These are phyloP conservation scores for Thecaphora thlaspeos DNA, from an alignment of 1,284 basidiomycete species.

Conservation along the genomic window DNA sequence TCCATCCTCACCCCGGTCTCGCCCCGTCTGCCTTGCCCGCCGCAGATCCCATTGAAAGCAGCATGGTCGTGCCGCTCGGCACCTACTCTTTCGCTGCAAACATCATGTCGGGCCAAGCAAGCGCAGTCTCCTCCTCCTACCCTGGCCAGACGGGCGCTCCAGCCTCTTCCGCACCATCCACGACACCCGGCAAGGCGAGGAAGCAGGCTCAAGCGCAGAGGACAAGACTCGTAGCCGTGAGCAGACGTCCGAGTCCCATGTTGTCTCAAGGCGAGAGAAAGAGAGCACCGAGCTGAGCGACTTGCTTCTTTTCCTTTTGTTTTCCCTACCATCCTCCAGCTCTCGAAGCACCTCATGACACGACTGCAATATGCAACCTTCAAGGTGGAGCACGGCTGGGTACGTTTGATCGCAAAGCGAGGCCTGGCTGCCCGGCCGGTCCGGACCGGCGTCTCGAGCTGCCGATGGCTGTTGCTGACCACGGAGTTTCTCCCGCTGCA, in stretches of 20 bases:
- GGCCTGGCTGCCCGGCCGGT: too few relatives aligned
- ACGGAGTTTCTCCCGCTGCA: too few relatives aligned
- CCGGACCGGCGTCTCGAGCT: too few relatives aligned
- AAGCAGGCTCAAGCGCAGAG: slow-evolving; percentile 37
- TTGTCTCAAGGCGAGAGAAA: too few relatives aligned
- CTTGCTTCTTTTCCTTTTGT: background rate
- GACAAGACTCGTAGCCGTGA: slow-evolving; percentile 30
- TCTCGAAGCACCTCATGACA: slow-evolving; percentile 43
- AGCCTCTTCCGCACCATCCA: background rate
- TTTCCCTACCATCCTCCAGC: slow-evolving; percentile 22
- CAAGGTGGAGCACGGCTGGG: slow-evolving; percentile 56
- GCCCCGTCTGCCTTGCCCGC: too few relatives aligned
- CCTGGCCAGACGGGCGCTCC: background rate
- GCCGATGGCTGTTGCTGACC: too few relatives aligned
- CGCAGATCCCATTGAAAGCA: too few relatives aligned
- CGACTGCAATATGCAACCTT: slow-evolving; percentile 51
- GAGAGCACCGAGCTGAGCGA: background rate
- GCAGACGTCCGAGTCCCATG: too few relatives aligned
- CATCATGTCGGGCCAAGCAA: background rate
- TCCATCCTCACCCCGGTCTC: too few relatives aligned
- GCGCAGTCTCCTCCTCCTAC: background rate
- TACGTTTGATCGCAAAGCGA: slow-evolving; percentile 19
- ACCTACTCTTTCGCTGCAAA: background rate
- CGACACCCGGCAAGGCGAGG: slow-evolving; percentile 27
- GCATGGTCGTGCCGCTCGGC: background rate